Evolutionary conservation across 148 eudicot species (phyloP).

Genomic region (Mesembryanthemum crystallinum): DNA sequence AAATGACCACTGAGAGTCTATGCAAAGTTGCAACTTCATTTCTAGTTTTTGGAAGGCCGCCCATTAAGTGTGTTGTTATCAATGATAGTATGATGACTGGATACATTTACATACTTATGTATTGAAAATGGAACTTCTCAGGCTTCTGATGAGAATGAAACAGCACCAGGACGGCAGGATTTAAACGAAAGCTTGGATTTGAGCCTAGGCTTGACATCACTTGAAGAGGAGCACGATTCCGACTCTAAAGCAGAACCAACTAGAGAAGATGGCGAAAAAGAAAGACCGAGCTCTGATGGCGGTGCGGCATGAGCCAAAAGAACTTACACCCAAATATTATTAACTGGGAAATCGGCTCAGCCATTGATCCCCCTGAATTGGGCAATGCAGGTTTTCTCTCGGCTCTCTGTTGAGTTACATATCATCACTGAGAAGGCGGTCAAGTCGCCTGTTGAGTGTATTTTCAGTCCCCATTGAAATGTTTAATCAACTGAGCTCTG

Average conservation of each 20-base stretch:
- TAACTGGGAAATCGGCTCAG: neutral
- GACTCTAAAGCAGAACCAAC: constrained; percentile 34
- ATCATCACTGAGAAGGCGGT: neutral
- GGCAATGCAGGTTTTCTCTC: neutral
- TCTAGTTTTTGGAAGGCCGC: too few relatives aligned
- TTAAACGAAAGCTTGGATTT: constrained; percentile 73
- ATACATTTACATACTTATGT: neutral
- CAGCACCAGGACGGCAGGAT: constrained; percentile 53
- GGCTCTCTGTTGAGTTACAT: neutral
- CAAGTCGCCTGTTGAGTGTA: constrained; percentile 9
- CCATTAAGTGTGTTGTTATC: too few relatives aligned
- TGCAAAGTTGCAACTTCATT: too few relatives aligned
- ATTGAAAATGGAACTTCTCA: constrained; percentile 23
- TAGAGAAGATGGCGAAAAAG: constrained; percentile 30
- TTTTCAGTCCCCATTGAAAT: constrained; percentile 7
- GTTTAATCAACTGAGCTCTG: constrained; percentile 18
- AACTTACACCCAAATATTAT: neutral
- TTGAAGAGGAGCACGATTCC: constrained; percentile 48
- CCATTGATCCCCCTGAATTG: neutral
- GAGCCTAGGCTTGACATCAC: constrained; percentile 56
- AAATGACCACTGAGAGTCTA: too few relatives aligned
- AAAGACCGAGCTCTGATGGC: constrained; percentile 16
- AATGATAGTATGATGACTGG: neutral
- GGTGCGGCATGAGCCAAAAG: constrained; percentile 10
- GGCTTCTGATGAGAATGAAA: constrained; percentile 42